phyloP scores from a whole-genome alignment of 2,329 filamentous ascomycete species.

The Xylaria sp. region DNA sequence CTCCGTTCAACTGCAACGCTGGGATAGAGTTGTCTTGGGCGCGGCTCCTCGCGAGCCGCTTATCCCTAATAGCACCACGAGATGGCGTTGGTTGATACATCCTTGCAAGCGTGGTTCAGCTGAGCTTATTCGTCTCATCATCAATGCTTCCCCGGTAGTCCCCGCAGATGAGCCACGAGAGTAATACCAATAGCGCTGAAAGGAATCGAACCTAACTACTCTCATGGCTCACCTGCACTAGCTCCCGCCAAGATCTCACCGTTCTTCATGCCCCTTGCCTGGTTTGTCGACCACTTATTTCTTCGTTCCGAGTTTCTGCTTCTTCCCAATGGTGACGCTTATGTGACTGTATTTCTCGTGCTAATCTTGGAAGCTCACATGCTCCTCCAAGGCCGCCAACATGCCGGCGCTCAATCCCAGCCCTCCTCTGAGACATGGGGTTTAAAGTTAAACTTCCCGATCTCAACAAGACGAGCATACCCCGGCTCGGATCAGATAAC shows the following conservation, averaged over 20 bases:
- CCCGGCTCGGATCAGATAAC: background rate
- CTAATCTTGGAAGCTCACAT: background rate
- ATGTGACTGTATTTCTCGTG: too few species aligned
- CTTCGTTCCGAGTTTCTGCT: slow-evolving; percentile 16
- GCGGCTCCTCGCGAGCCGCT: slow-evolving; percentile 23
- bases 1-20: slow-evolving; percentile 3
- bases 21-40: slow-evolving; percentile 6
- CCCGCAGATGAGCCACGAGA: too few species aligned
- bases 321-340: background rate
- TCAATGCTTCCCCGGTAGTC: slow-evolving; percentile 7
- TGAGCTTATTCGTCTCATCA: background rate
- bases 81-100: slow-evolving; percentile 6
- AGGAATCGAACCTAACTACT: too few species aligned
- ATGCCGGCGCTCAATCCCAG: background rate
- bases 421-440: slow-evolving; percentile 9
- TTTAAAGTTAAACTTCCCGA: background rate
- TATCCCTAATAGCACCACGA: slow-evolving; percentile 15
- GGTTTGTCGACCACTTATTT: background rate
- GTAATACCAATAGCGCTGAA: too few species aligned
- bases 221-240: too few species aligned
- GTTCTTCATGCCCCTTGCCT: slow-evolving; percentile 11
- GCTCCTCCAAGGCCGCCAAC: background rate
- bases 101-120: background rate
- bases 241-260: background rate
- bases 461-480: background rate